phyloP scores from a whole-genome alignment of 1,284 basidiomycete species.

The Ustilago curta region DNA sequence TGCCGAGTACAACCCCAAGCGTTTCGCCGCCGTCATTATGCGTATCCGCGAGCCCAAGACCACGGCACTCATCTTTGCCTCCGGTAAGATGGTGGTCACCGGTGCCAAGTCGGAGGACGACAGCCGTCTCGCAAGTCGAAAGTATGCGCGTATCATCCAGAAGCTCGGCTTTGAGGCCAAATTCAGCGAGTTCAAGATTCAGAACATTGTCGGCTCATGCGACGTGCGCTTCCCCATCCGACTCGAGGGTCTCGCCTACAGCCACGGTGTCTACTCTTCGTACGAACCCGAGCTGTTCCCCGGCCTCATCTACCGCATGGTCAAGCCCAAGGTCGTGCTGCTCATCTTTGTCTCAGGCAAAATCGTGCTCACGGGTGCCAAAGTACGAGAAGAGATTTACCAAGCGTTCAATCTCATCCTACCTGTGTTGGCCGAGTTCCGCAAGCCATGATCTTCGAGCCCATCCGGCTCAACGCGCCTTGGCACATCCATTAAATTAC shows the following conservation, averaged over 20 bases:
- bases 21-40: constrained; percentile 99
- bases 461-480: not conserved
- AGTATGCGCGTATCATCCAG: constrained; percentile 99
- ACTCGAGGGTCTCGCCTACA: constrained; percentile 95
- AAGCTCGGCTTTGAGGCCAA: constrained; percentile 99
- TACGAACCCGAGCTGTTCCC: constrained; percentile 99
- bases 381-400: constrained; percentile 99
- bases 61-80: constrained; percentile 98
- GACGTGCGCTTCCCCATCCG: constrained; percentile 99
- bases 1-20: constrained; percentile 99
- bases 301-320: constrained; percentile 99
- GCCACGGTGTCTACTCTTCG: constrained; percentile 97
- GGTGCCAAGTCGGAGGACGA: constrained; percentile 99
- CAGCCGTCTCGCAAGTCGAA: constrained; percentile 93
- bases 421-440: constrained; percentile 71
- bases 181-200: constrained; percentile 99
- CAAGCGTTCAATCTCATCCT: constrained; percentile 99
- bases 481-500: constrained; percentile 34
- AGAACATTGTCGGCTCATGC: constrained; percentile 96
- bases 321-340: constrained; percentile 98
- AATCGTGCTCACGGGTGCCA: constrained; percentile 98
- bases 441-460: constrained; percentile 57
- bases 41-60: constrained; percentile 99
- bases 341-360: constrained; percentile 99
- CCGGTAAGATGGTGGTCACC: constrained; percentile 99